These are phyloP conservation scores for Colletotrichum aenigma DNA, from an alignment of 2,329 filamentous ascomycete genomes.

Conservation along the genomic window DNA sequence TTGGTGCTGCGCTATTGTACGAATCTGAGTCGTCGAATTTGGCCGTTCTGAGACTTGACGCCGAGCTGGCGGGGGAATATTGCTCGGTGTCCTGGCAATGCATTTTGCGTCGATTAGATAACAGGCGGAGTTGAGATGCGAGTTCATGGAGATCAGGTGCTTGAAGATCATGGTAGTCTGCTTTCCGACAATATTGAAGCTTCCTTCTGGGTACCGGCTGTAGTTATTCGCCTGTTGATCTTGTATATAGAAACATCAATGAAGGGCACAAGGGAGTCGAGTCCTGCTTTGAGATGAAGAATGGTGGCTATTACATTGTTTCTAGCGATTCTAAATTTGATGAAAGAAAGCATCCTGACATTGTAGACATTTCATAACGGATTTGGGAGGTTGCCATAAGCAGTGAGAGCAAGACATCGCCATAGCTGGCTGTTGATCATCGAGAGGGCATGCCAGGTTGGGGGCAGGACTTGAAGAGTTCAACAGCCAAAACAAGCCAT, in stretches of 20 bases:
- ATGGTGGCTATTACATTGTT: background rate
- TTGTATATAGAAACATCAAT: background rate
- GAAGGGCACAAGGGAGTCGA: background rate
- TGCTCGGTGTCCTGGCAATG: background rate
- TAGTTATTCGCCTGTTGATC: background rate
- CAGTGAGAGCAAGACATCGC: background rate
- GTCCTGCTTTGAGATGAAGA: background rate
- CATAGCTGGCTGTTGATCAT: fast-evolving
- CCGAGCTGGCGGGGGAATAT: background rate
- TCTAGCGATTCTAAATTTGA: background rate
- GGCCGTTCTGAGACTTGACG: background rate
- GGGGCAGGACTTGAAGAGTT: background rate
- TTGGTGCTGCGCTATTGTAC: background rate
- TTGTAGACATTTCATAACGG: fast-evolving
- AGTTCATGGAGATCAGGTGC: background rate
- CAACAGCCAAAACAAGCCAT: background rate
- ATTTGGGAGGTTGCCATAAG: background rate
- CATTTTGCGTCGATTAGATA: background rate
- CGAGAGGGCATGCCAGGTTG: background rate
- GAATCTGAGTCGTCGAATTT: background rate
- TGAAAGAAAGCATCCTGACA: background rate
- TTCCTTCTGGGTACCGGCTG: background rate
- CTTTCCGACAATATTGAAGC: background rate
- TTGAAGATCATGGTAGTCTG: background rate
- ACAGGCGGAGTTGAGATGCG: background rate